Base-by-base conservation (phyloP, 108 stramenopile species). In the Aurantiochytrium sp. region DNA sequence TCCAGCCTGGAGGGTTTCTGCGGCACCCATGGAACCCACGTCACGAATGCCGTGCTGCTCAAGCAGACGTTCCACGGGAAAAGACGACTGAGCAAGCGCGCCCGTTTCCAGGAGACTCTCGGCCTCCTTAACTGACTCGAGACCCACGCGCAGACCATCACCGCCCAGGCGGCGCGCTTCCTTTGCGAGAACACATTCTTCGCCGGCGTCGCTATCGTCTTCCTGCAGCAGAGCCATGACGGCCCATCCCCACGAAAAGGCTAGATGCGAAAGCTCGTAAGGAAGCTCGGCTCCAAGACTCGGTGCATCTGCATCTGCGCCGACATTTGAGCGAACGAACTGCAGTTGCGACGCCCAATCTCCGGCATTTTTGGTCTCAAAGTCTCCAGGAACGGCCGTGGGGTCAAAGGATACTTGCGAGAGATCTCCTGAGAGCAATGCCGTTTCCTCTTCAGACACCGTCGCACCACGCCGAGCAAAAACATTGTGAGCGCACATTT, bases 1-100 rank as follows among this genome's bases (percentile, higher is more conserved):
- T 1, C 49, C 76, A 14, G 4, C 8, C 25, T 69, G 25, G 1
- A 83, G n/a, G 8, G 76, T 35, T 83, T 83, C 76, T 25, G 28
- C 5, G 51, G 14, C 23, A 6, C 76, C 76, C 76, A 83, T 83
- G 6, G 76, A 83, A 2, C 76, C 76, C 19, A 83, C 45, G 76
- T 83, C 76, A 53, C 51, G 76, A 21, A 83, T 23, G 28, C 76
- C 76, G 23, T 83, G 76, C 51, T 83, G 76, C 76, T 83, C 76
- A 6, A 83, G 45, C 10, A 83, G 4, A 8, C 28, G 19, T 35
- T 47, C 76, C 4, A 83, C 76, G 51, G 76, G 76, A 83, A 83
- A 83, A 10, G 49, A 53, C 16, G 25, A n/a, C 76, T 83, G 76
- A 6, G 51, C 76, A 0, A 53, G 49, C 49, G 14, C 6, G n/a